These are phyloP conservation scores for Aspergillus intermedius DNA, from an alignment of 2,329 filamentous ascomycete species.

Conservation along the genomic window DNA sequence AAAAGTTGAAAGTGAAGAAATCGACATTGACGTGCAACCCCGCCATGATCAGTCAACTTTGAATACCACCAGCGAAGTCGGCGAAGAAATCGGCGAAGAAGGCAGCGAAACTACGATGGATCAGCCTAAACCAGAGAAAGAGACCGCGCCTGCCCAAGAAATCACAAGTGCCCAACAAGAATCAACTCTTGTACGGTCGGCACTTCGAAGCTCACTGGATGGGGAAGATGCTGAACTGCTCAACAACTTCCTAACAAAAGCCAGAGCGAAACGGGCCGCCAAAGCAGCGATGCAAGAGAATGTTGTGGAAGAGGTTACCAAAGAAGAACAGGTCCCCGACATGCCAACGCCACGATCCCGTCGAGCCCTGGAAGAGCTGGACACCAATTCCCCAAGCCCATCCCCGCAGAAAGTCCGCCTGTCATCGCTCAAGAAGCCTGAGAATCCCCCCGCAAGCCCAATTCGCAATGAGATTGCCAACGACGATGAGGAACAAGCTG, in stretches of 20 bases:
- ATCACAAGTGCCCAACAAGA: constrained; percentile 19
- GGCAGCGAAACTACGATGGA: constrained; percentile 6
- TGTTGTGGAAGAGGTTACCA: constrained; percentile 9
- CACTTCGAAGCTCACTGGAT: constrained; percentile 31
- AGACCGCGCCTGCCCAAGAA: background rate
- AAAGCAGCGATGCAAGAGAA: constrained; percentile 21
- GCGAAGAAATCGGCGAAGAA: background rate
- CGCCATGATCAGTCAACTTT: background rate
- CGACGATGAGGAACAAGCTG: constrained; percentile 6
- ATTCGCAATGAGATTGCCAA: constrained; percentile 10
- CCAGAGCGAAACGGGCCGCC: constrained; percentile 35
- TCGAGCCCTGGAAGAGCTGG: constrained; percentile 29
- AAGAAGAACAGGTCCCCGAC: constrained; percentile 9
- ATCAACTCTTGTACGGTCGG: constrained; percentile 29
- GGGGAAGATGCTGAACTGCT: constrained; percentile 36
- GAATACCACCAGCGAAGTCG: background rate
- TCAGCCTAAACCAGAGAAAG: background rate
- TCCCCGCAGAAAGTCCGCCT: constrained; percentile 26
- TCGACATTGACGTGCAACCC: constrained; percentile 11
- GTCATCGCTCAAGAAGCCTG: constrained; percentile 23
- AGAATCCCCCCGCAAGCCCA: constrained; percentile 11
- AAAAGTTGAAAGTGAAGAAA: constrained; percentile 2
- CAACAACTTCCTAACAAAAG: constrained; percentile 35
- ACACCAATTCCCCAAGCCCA: constrained; percentile 35
- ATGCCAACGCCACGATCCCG: constrained; percentile 27